Evolutionary conservation across 192 early-diverging fungal genomes (phyloP).

Genomic region (Gorgonomyces haynaldii): DNA sequence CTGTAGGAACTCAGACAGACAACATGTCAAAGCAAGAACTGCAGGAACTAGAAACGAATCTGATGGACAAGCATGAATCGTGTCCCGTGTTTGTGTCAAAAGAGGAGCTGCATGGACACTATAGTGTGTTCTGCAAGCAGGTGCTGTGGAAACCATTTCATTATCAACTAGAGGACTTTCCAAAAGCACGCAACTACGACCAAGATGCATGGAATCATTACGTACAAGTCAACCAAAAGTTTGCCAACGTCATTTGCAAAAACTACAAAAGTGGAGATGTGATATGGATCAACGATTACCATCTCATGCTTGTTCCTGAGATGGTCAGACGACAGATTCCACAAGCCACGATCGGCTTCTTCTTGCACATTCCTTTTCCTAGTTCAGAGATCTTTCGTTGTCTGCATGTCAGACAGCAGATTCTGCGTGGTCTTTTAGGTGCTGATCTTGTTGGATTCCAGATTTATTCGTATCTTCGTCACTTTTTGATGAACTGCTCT

Average conservation of each 20-base stretch:
- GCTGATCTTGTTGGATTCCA: conserved; percentile 4
- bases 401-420: conserved; percentile 36
- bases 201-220: conserved; percentile 74
- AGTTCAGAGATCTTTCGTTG: conserved; percentile 91
- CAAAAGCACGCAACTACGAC: conserved; percentile 66
- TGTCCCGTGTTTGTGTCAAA: conserved; percentile 74
- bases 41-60: conserved; percentile 43
- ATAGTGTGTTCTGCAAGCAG: conserved; percentile 85
- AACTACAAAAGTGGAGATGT: conserved; percentile 66
- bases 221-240: conserved; percentile 67
- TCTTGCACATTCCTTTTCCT: conserved; percentile 94
- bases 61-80: conserved; percentile 51
- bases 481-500: conserved; percentile 47
- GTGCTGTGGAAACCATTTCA: conserved; percentile 89
- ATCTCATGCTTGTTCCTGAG: conserved; percentile 82
- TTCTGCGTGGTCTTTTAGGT: conserved; percentile 6
- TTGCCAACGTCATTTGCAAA: conserved; percentile 70
- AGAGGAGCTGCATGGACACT: conserved; percentile 79
- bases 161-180: conserved; percentile 83
- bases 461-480: conserved; percentile 45
- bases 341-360: conserved; percentile 84
- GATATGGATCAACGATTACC: conserved; percentile 98
- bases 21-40: conserved; percentile 47
- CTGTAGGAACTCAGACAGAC: conserved; percentile 66
- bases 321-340: conserved; percentile 79